Conservation (phyloP, 495 filamentous ascomycete genomes). For the Platismatia glauca region DNA sequence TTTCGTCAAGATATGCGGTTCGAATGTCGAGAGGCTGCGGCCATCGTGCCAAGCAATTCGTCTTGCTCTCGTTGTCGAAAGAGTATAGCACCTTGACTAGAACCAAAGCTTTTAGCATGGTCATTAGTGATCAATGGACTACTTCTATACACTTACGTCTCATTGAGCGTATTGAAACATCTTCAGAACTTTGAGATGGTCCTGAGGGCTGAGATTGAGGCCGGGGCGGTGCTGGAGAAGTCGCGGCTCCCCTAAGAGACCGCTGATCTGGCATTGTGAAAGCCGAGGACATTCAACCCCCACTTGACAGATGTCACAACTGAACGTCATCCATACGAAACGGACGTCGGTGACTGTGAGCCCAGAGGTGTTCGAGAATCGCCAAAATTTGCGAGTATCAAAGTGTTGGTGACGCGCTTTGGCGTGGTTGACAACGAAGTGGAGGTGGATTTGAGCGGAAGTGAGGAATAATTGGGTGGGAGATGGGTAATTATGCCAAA, state of each 20-base stretch:
- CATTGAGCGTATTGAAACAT: conserved; percentile 47
- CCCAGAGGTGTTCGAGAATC: not conserved
- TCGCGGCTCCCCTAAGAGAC: conserved; percentile 19
- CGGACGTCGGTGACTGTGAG: not conserved
- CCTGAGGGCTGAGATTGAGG: conserved; percentile 12
- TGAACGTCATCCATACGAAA: not conserved
- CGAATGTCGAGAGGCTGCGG: conserved; percentile 72
- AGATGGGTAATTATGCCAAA: not conserved
- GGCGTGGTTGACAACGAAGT: not conserved
- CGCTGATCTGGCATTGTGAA: conserved; percentile 19
- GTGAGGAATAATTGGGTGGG: not conserved
- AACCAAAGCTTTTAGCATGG: not conserved
- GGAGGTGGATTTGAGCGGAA: not conserved
- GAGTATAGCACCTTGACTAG: conserved; percentile 94
- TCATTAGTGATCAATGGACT: not conserved
- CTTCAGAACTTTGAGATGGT: conserved; percentile 36
- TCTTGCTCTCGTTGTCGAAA: conserved; percentile 82
- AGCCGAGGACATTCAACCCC: conserved; percentile 23
- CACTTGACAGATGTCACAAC: no score
- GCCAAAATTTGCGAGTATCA: not conserved
- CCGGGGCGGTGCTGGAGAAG: conserved; percentile 15
- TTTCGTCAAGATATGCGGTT: conserved; percentile 69
- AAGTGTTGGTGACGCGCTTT: conserved; percentile 10
- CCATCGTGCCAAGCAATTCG: conserved; percentile 86
- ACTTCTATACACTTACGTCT: conserved; percentile 35